Conservation (phyloP, 768 basidiomycete genomes). For the Auricularia cornea region DNA sequence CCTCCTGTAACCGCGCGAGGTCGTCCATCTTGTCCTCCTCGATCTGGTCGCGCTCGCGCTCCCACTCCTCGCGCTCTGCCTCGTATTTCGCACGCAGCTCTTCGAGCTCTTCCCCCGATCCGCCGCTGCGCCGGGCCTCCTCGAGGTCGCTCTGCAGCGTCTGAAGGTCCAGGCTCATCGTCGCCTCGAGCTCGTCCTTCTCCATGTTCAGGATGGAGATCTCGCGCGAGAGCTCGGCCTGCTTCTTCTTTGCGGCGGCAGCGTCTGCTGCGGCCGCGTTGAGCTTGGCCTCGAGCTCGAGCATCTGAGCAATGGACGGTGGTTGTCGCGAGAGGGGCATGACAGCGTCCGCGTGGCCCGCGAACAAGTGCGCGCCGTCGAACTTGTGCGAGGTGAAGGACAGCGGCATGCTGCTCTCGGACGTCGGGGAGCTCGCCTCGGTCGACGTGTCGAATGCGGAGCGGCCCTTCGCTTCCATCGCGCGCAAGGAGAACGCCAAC, state of each 20-base stretch:
- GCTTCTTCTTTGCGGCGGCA: slow-evolving; percentile 49
- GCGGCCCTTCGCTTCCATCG: slow-evolving; percentile 46
- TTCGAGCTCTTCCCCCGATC: slow-evolving; percentile 17
- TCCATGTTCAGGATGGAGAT: slow-evolving; percentile 54
- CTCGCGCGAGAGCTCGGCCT: slow-evolving; percentile 54
- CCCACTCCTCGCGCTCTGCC: slow-evolving; percentile 42
- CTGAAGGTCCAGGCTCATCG: slow-evolving; percentile 57
- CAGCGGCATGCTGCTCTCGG: slow-evolving; percentile 21
- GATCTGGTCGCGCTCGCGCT: slow-evolving; percentile 38
- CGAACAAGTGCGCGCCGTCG: slow-evolving; percentile 78
- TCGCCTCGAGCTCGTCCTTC: slow-evolving; percentile 60
- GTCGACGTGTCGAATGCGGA: slow-evolving; percentile 30
- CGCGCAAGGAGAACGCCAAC: slow-evolving; percentile 60
- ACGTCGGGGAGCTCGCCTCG: slow-evolving; percentile 33
- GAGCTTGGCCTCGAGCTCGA: slow-evolving; percentile 55
- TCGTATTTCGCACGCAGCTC: slow-evolving; percentile 33
- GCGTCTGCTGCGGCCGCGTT: slow-evolving; percentile 52
- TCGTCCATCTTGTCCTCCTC: slow-evolving; percentile 45
- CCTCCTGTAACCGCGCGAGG: slow-evolving; percentile 37
- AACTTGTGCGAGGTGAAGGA: slow-evolving; percentile 47
- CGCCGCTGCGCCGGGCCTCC: slow-evolving; percentile 26
- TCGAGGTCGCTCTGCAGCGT: slow-evolving; percentile 14
- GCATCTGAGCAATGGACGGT: slow-evolving; percentile 37
- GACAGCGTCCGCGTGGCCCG: slow-evolving; percentile 65
- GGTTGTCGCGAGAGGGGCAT: slow-evolving; percentile 43